A percentile compares a stretch with the other conserved stretches of the same genome.
Conservation (phyloP, 164 flowering plant genomes). For the Echeveria elegans region DNA sequence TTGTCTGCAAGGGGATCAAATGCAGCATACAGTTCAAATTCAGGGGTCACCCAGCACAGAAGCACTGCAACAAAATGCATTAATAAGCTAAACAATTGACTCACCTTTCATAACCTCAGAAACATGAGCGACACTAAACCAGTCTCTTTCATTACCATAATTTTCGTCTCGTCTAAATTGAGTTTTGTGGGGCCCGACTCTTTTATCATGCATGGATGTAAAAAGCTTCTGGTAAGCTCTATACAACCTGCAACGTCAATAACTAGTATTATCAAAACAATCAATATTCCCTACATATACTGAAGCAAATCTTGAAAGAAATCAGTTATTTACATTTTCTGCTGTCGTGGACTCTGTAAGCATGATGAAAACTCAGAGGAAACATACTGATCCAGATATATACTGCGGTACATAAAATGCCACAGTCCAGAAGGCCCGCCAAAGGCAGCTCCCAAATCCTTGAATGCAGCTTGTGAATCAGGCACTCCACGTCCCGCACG, state of each 20-base stretch:
- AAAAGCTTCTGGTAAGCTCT: slow-evolving; percentile 89
- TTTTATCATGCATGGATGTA: slow-evolving; percentile 85
- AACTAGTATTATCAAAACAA: slow-evolving; percentile 3
- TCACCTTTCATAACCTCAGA: not conserved
- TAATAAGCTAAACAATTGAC: not conserved
- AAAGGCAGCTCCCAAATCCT: slow-evolving; percentile 33
- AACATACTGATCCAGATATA: slow-evolving; percentile 84
- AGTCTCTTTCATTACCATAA: slow-evolving; percentile 42
- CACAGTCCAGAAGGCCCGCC: slow-evolving; percentile 97
- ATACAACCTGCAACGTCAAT: slow-evolving; percentile 53
- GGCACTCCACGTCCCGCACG: slow-evolving; percentile 46
- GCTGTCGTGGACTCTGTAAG: slow-evolving; percentile 50
- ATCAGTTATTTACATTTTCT: slow-evolving; percentile 46
- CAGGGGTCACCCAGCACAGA: slow-evolving; percentile 94
- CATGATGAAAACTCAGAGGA: slow-evolving; percentile 93
- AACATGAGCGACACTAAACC: not conserved
- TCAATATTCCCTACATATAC: not conserved
- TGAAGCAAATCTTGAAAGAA: not conserved
- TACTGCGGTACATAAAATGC: slow-evolving; percentile 96
- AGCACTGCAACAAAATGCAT: slow-evolving; percentile 50
- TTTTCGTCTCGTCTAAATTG: slow-evolving; percentile 95
- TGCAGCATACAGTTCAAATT: slow-evolving; percentile 97
- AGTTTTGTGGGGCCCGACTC: slow-evolving; percentile 78
- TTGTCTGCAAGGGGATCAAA: slow-evolving; percentile 99
- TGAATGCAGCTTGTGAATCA: slow-evolving; percentile 35